phyloP scores from a whole-genome alignment of 2,329 filamentous ascomycete genomes.

The Exophiala bonariae region DNA sequence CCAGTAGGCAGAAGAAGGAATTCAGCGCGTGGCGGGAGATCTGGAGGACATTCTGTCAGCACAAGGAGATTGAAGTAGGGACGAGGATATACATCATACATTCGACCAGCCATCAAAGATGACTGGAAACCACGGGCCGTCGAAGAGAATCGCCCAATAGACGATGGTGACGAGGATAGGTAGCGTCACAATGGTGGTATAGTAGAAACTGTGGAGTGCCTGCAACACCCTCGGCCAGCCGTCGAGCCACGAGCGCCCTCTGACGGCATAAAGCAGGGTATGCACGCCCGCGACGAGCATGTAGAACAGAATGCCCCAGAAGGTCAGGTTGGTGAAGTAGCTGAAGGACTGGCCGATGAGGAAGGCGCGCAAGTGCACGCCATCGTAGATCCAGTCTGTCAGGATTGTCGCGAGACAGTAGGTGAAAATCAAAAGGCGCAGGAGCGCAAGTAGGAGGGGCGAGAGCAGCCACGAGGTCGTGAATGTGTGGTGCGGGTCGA shows the following conservation, averaged over 20 bases:
- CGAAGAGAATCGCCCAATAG: constrained; percentile 66
- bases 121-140: constrained; percentile 50
- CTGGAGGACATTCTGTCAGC: constrained; percentile 31
- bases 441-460: constrained; percentile 53
- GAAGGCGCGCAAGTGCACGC: constrained; percentile 3
- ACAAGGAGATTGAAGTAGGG: neutral
- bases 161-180: constrained; percentile 71
- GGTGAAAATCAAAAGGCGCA: constrained; percentile 43
- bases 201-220: constrained; percentile 64
- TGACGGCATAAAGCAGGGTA: constrained; percentile 65
- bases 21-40: constrained; percentile 76
- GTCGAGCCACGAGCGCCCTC: constrained; percentile 54
- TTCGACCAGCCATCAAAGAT: constrained; percentile 58
- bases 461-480: constrained; percentile 80
- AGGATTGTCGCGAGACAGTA: constrained; percentile 72
- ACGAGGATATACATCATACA: too few relatives aligned
- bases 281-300: constrained; percentile 67
- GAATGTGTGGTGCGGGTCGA: constrained; percentile 59
- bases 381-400: constrained; percentile 36
- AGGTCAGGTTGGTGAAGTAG: constrained; percentile 80
- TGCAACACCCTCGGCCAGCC: constrained; percentile 62
- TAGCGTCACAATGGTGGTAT: constrained; percentile 62
- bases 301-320: constrained; percentile 82
- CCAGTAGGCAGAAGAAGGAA: constrained; percentile 70
- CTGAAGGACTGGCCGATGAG: constrained; percentile 63